Percentiles rank a stretch among this genome's conserved stretches.
phyloP scores from a whole-genome alignment of 1,284 basidiomycete genomes.

The Naganishia cerealis region DNA sequence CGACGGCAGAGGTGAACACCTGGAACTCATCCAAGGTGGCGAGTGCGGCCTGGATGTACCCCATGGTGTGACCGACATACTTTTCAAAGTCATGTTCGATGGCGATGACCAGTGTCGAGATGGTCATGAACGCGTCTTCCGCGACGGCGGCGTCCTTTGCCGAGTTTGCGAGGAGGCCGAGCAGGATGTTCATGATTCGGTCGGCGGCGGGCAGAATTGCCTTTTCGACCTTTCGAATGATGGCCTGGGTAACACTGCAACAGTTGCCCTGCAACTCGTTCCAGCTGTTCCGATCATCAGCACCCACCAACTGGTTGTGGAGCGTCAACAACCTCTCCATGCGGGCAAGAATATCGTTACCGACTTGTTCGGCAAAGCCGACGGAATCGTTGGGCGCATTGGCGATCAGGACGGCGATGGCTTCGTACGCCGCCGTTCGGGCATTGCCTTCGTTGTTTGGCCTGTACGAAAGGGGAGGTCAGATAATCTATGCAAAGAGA shows the following conservation, averaged over 20 bases:
- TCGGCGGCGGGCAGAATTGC: conserved; percentile 87
- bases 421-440: conserved; percentile 94
- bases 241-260: conserved; percentile 83
- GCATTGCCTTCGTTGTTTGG: conserved; percentile 86
- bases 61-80: conserved; percentile 87
- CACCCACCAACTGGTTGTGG: conserved; percentile 89
- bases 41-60: conserved; percentile 85
- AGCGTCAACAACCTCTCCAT: conserved; percentile 85
- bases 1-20: conserved; percentile 91
- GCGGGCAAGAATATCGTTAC: conserved; percentile 75
- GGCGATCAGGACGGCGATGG: conserved; percentile 80
- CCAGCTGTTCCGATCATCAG: conserved; percentile 98
- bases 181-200: conserved; percentile 88
- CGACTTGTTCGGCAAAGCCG: conserved; percentile 76
- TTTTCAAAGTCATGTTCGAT: conserved; percentile 82
- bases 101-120: conserved; percentile 80
- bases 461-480: conserved; percentile 55
- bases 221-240: conserved; percentile 77
- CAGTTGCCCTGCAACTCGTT: conserved; percentile 96
- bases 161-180: conserved; percentile 80
- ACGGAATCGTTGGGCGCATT: conserved; percentile 81
- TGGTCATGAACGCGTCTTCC: conserved; percentile 93
- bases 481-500: background rate
- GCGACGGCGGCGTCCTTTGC: conserved; percentile 93
- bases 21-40: conserved; percentile 92